phyloP scores from a whole-genome alignment of 202 grass and related monocot species.

The Setaria viridis region DNA sequence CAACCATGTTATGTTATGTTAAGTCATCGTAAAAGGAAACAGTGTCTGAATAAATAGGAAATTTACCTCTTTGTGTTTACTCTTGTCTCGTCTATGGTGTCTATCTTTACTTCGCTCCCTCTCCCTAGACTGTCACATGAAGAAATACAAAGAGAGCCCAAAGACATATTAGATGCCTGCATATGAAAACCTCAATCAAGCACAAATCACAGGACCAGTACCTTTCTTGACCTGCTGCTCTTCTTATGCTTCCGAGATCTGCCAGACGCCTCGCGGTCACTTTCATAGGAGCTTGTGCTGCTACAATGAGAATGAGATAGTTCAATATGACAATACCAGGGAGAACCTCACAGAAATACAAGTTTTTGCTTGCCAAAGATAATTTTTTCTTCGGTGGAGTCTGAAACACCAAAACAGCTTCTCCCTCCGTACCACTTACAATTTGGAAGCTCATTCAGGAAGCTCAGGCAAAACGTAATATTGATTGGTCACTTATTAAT shows the following conservation, averaged over 20 bases:
- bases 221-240: constrained; percentile 63
- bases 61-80: constrained; percentile 62
- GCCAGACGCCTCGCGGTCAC: constrained; percentile 52
- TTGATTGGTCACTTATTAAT: neutral
- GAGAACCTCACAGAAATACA: neutral
- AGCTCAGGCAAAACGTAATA: neutral
- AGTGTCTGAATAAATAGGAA: constrained; percentile 38
- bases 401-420: constrained; percentile 13
- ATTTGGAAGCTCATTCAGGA: constrained; percentile 10
- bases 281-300: constrained; percentile 61
- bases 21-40: neutral
- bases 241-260: constrained; percentile 65
- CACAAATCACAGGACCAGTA: neutral
- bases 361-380: neutral
- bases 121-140: constrained; percentile 53
- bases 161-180: neutral
- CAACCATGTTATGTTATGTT: neutral
- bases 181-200: constrained; percentile 4
- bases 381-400: neutral
- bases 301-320: constrained; percentile 34
- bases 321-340: constrained; percentile 19
- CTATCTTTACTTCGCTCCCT: constrained; percentile 62
- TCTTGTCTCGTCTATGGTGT: constrained; percentile 61
- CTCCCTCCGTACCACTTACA: too few relatives aligned
- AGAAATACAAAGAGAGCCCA: constrained; percentile 5